These are phyloP conservation scores for Shiraia sp. DNA, from an alignment of 2,329 filamentous ascomycete species.

Conservation along the genomic window DNA sequence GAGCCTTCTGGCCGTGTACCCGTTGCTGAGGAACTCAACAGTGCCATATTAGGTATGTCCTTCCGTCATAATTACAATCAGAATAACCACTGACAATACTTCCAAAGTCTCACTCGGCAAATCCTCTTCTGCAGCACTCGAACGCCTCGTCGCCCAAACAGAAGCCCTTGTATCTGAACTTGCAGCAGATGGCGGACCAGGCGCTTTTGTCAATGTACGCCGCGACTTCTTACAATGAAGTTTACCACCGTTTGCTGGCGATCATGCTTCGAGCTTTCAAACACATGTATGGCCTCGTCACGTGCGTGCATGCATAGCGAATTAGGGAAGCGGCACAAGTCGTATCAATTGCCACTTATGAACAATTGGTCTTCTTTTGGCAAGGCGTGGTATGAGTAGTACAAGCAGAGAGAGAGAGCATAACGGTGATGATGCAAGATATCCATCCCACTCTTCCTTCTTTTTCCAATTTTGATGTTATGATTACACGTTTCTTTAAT, in stretches of 20 bases:
- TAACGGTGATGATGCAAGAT: no score
- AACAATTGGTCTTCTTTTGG: no score
- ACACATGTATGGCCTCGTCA: no score
- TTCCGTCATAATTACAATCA: neutral
- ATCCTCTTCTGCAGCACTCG: conserved; percentile 81
- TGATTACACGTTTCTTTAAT: no score
- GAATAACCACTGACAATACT: conserved; percentile 25
- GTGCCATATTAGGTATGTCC: conserved; percentile 76
- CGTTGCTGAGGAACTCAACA: conserved; percentile 92
- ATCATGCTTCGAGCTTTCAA: no score
- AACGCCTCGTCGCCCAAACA: conserved; percentile 84
- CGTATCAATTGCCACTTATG: no score
- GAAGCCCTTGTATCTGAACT: conserved; percentile 83
- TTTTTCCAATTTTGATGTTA: no score
- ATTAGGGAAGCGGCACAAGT: no score
- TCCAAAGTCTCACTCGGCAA: conserved; percentile 81
- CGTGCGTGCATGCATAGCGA: no score
- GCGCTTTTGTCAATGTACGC: conserved; percentile 76
- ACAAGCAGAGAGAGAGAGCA: no score
- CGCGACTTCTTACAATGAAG: conserved; percentile 39
- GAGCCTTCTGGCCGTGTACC: conserved; percentile 73
- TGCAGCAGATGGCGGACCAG: conserved; percentile 75
- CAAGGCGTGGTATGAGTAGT: no score
- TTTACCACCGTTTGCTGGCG: neutral
- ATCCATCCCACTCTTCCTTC: no score